Conservation (phyloP, 164 flowering plant genomes). For the Echeveria elegans region DNA sequence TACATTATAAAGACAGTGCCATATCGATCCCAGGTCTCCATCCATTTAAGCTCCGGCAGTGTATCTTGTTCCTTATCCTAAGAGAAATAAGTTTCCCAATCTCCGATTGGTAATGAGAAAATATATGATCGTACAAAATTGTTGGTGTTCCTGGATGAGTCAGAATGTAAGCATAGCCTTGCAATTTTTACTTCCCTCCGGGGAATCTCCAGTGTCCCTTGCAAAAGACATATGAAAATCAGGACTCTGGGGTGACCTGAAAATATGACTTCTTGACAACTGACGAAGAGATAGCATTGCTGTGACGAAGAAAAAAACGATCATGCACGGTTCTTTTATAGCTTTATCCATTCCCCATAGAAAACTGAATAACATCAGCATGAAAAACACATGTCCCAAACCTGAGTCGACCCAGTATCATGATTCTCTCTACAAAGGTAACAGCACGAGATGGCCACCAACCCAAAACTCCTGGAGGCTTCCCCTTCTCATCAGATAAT, state of each 20-base stretch:
- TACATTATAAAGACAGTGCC: background rate
- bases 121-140: constrained; percentile 83
- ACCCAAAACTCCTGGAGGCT: constrained; percentile 98
- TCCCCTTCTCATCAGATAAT: constrained; percentile 77
- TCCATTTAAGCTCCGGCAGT: constrained; percentile 44
- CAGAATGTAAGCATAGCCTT: constrained; percentile 94
- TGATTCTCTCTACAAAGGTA: constrained; percentile 96
- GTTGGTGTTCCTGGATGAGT: constrained; percentile 99
- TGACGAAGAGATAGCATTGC: background rate
- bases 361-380: background rate
- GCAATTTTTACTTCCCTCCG: constrained; percentile 92
- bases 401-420: constrained; percentile 99
- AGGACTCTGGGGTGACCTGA: background rate
- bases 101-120: constrained; percentile 51
- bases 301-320: background rate
- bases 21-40: background rate
- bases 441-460: constrained; percentile 99
- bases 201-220: constrained; percentile 99
- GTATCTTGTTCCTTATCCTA: constrained; percentile 56
- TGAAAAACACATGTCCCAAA: constrained; percentile 15
- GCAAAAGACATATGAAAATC: constrained; percentile 8
- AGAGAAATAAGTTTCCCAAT: constrained; percentile 58
- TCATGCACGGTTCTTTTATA: background rate
- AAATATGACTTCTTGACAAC: background rate
- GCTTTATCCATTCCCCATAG: background rate